These are phyloP conservation scores for Thraustochytrium sp. DNA, from an alignment of 352 stramenopile species.

Conservation along the genomic window DNA sequence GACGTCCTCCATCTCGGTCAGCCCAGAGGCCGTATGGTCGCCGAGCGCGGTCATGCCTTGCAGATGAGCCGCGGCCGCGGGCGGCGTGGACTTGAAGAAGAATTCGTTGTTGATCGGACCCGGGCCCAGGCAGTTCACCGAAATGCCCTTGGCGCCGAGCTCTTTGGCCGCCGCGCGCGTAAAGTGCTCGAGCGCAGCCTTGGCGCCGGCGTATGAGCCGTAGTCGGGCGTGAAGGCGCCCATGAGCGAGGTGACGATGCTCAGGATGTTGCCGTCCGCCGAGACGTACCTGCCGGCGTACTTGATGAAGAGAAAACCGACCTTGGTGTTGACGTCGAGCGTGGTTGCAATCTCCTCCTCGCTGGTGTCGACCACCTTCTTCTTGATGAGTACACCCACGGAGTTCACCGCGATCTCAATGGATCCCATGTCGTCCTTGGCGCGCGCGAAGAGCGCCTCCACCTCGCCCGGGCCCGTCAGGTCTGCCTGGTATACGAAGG, in stretches of 20 bases:
- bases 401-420: not conserved
- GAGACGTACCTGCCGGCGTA: not conserved
- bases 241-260: not conserved
- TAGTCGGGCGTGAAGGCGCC: not conserved
- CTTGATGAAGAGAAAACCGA: not conserved
- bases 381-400: not conserved
- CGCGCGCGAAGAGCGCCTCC: not conserved
- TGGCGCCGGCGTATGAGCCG: not conserved
- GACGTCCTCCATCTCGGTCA: not conserved
- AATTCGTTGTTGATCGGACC: conserved; percentile 11
- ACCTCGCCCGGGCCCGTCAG: not conserved
- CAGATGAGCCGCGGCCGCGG: not conserved
- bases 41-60: not conserved
- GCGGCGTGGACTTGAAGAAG: not conserved
- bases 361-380: not conserved
- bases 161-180: not conserved
- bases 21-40: not conserved
- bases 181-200: conserved; percentile 7
- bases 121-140: not conserved
- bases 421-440: not conserved
- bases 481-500: not conserved
- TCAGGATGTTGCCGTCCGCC: not conserved
- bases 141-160: not conserved
- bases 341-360: not conserved
- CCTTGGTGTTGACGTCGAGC: not conserved